A percentile compares a stretch with the other conserved stretches of the same genome.
These are phyloP conservation scores for Condylostoma magnum DNA, from an alignment of 169 alveolate genomes.

Conservation along the genomic window DNA sequence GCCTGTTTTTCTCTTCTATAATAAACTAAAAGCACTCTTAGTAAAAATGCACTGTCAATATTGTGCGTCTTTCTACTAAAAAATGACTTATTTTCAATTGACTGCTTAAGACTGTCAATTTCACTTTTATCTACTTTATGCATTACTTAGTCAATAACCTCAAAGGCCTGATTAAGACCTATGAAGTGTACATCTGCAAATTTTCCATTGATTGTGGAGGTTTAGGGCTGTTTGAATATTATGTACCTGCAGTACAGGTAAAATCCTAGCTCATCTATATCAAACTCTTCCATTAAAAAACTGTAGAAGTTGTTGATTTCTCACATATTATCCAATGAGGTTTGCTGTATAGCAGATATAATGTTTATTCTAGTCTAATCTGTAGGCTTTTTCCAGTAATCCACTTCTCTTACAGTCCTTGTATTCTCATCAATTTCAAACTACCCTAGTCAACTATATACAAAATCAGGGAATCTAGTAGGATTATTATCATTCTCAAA, in stretches of 20 bases:
- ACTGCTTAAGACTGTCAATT: not conserved
- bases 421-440: constrained; percentile 38
- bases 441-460: constrained; percentile 36
- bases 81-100: not conserved
- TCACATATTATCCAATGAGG: constrained; percentile 31
- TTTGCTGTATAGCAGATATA: constrained; percentile 28
- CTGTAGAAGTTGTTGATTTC: constrained; percentile 42
- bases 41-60: not conserved
- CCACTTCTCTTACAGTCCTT: constrained; percentile 30
- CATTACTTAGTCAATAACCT: constrained; percentile 24
- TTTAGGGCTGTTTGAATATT: constrained; percentile 34
- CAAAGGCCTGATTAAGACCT: not conserved
- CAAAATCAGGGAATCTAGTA: constrained; percentile 37
- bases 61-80: not conserved
- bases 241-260: constrained; percentile 38
- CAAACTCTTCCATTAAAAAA: constrained; percentile 37
- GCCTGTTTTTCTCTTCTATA: constrained; percentile 39
- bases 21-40: constrained; percentile 39
- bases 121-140: constrained; percentile 31
- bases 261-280: constrained; percentile 39
- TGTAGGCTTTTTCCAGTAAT: constrained; percentile 39
- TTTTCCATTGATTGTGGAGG: constrained; percentile 22
- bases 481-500: not conserved
- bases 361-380: constrained; percentile 31
- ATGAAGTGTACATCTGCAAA: constrained; percentile 31